Base-by-base conservation (phyloP, 2,329 filamentous ascomycete species). In the Epichloe glyceriae region DNA sequence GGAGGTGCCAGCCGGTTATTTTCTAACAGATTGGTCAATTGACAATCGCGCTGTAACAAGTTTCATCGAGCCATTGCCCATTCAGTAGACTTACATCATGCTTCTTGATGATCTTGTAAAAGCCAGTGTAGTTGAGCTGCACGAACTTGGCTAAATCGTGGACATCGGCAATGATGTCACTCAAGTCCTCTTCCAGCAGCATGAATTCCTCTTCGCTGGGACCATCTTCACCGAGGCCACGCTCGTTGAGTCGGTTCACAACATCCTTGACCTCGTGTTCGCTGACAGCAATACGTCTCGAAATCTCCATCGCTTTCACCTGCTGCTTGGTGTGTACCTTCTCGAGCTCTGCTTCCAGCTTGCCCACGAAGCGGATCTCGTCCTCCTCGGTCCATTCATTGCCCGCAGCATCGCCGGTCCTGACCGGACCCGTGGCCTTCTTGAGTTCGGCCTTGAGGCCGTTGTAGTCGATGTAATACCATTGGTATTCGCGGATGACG, bases 31-130 rank as follows among this genome's bases (percentile, higher is more conserved):
- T 37, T 14, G 3, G 41, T 45, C 35, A 43, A 38, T 19, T n/a
- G 5, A 26, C 30, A 14, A n/a, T 14, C 12, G 19, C 40, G 20
- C 20, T 12, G 7, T 20, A 6, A 12, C 12, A 38, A 15, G 20
- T 20, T 20, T 42, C 30, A 42, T 5, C n/a, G 15, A 34, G 26
- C 26, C 22, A 33, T 30, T 17, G 7, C 5, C 22, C 17, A 38
- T 22, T 20, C 47, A 26, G 12, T 5, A 11, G 38, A 55, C 85
- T 60, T 69, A 91, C 87, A 71, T 96, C 93, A 68, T 98, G 93
- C 76, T 98, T 98, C 77, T 98, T 98, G 70, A 98, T 95, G 56
- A 98, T 98, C 76, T 98, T 98, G 74, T 96, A 94, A 67, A 98
- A 98, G 5, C 93, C 93, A 0, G 91, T 97, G 65, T 98, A 98